Evolutionary conservation across 345 rosid genomes (phyloP), one percentile per base, ranked within the genome.

Genomic region (Euclidium syriacum): DNA sequence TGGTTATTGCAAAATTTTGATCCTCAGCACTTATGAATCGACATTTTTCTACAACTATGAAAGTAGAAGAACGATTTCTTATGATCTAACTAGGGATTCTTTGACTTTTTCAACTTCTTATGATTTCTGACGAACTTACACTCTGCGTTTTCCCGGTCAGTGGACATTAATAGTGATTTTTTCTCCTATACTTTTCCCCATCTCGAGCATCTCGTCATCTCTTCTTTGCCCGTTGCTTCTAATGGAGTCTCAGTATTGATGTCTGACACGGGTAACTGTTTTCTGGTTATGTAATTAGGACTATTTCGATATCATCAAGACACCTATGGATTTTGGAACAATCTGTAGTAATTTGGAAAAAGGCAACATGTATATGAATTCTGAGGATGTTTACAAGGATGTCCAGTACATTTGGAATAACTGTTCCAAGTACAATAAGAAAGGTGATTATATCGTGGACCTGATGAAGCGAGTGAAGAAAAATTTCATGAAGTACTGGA

Each of bases 301-400:
- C 79, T 87, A 94, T 70, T 90, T 94, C 59, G 97, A 90, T 65
- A 79, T 94, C 70, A 90, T 90, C 63, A 80, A 90, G 73, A 84
- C 97, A 33, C 99, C 99, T 58, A 94, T 94, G 97, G 99, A 94
- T 78, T 90, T 94, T 58, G 97, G 97, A 80, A 94, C 97, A 3
- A 77, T 94, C 78, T 87, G 97, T 81, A 73, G 30, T 72, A 84
- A 85, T 70, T 79, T 90, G 41, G 95, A 94, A 64, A 87, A 73
- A 24, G 80, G 87, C 54, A 68, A 67, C 35, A 85, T 78, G 67
- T 90, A 94, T 58, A 72, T 63, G 83, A 82, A 85, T 72, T 87
- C 97, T 24, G 90, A 81, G 72, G 90, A 85, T 76, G 99, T 94
- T 42, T 90, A 72, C 62, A 85, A 80, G 67, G 97, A 94, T 75